Conservation (phyloP, 1,284 basidiomycete species). For the Cystobasidium pallidum region DNA sequence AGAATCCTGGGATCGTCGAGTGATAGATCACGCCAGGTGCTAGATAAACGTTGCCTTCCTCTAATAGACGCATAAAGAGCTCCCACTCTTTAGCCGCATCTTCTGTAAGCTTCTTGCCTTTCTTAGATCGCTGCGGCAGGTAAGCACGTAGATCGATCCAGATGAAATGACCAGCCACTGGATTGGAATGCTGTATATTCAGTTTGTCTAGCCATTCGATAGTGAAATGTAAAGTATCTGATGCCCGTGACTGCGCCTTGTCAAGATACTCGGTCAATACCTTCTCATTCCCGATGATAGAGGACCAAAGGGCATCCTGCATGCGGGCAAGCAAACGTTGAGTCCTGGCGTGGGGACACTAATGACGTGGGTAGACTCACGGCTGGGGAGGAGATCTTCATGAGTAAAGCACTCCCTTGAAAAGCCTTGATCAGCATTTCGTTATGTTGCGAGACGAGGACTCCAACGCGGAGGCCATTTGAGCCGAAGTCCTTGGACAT, state of each 20-base stretch:
- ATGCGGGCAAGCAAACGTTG: neutral
- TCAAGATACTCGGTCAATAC: slow-evolving; percentile 26
- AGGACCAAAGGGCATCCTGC: slow-evolving; percentile 39
- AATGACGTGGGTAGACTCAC: slow-evolving; percentile 30
- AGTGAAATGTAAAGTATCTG: slow-evolving; percentile 31
- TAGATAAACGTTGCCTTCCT: slow-evolving; percentile 48
- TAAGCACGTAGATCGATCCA: slow-evolving; percentile 46
- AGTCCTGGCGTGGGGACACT: neutral
- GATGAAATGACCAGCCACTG: slow-evolving; percentile 47
- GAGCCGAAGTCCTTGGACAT: slow-evolving; percentile 60
- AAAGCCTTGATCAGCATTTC: slow-evolving; percentile 56
- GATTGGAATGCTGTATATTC: slow-evolving; percentile 31
- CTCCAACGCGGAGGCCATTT: slow-evolving; percentile 58
- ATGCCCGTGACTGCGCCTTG: slow-evolving; percentile 27
- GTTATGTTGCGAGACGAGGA: slow-evolving; percentile 58
- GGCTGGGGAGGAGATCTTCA: slow-evolving; percentile 50
- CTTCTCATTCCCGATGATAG: slow-evolving; percentile 33
- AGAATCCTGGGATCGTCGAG: slow-evolving; percentile 47
- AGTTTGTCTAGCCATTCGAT: slow-evolving; percentile 40
- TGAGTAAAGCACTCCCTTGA: slow-evolving; percentile 44
- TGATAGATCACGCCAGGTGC: slow-evolving; percentile 51
- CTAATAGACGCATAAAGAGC: slow-evolving; percentile 46
- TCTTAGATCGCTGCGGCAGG: slow-evolving; percentile 35
- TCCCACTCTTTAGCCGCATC: slow-evolving; percentile 33
- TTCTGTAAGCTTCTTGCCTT: slow-evolving; percentile 1